Evolutionary conservation across 169 alveolate genomes (phyloP).

Genomic region (Toxoplasma gondii): DNA sequence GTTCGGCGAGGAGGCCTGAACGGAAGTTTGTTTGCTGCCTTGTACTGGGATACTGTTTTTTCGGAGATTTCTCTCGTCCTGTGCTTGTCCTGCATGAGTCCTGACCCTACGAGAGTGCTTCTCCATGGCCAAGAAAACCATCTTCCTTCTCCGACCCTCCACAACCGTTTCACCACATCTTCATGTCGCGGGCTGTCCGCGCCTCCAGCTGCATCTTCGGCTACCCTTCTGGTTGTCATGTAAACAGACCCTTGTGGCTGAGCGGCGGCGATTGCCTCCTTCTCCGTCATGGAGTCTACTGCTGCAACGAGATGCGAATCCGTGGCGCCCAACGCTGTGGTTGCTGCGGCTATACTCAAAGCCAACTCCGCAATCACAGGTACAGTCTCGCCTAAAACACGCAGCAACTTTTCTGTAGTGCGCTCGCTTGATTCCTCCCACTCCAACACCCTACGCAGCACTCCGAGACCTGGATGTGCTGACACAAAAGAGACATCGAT

Average conservation of each 20-base stretch:
- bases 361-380: slow-evolving; percentile 13
- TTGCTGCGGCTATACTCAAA: slow-evolving; percentile 14
- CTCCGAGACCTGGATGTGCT: not conserved
- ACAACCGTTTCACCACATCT: slow-evolving; percentile 26
- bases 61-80: not conserved
- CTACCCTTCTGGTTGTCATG: not conserved
- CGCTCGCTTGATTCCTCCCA: not conserved
- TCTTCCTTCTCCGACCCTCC: slow-evolving; percentile 27
- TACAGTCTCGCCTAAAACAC: not conserved
- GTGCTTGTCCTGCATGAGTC: not conserved
- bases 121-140: slow-evolving; percentile 31
- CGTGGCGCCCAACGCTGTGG: not conserved
- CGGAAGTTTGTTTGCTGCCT: not conserved
- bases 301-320: not conserved
- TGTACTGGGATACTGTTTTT: not conserved
- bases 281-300: not conserved
- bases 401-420: not conserved
- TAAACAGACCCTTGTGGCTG: slow-evolving; percentile 10
- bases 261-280: not conserved
- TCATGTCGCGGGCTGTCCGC: not conserved
- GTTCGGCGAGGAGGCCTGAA: not conserved
- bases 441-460: not conserved
- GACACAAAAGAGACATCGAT: not conserved
- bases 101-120: not conserved
- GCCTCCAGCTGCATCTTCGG: not conserved